Conservation (phyloP, 2,329 filamentous ascomycete species). For the Cryphonectria nitschkei region DNA sequence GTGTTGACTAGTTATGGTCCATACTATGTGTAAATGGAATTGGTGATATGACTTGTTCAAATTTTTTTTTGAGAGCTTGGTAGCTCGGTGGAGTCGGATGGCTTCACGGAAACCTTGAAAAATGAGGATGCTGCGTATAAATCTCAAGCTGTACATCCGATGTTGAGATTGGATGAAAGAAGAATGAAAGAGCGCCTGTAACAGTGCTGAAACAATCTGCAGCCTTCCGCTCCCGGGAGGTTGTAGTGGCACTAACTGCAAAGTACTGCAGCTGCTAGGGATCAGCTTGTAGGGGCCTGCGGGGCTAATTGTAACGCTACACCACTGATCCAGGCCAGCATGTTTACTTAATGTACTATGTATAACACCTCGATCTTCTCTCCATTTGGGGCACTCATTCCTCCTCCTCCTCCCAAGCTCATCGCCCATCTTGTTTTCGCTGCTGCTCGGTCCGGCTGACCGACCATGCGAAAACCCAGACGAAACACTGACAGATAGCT, state of each 20-base stretch:
- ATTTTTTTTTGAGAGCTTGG: too few species aligned
- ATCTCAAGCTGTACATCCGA: neutral
- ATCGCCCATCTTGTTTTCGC: neutral
- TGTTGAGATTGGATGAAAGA: neutral
- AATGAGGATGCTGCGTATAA: too few species aligned
- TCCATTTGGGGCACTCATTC: neutral
- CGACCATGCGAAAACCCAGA: neutral
- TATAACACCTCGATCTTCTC: neutral
- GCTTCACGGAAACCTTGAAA: neutral
- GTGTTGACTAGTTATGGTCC: neutral
- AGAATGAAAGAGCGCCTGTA: conserved; percentile 1
- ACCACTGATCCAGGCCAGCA: neutral
- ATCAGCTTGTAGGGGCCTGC: neutral
- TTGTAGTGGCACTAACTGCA: conserved; percentile 3
- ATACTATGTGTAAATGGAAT: neutral
- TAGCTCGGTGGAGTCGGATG: too few species aligned
- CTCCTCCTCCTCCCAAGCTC: neutral
- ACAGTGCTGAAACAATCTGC: conserved; percentile 18
- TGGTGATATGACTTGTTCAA: too few species aligned
- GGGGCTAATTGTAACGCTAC: neutral
- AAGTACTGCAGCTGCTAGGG: conserved; percentile 1
- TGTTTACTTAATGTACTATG: neutral
- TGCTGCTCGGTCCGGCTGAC: neutral
- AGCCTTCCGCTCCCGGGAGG: conserved; percentile 9
- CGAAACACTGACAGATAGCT: conserved; percentile 29